These are phyloP conservation scores for Penicillium manginii DNA, from an alignment of 495 filamentous ascomycete genomes.

Conservation along the genomic window DNA sequence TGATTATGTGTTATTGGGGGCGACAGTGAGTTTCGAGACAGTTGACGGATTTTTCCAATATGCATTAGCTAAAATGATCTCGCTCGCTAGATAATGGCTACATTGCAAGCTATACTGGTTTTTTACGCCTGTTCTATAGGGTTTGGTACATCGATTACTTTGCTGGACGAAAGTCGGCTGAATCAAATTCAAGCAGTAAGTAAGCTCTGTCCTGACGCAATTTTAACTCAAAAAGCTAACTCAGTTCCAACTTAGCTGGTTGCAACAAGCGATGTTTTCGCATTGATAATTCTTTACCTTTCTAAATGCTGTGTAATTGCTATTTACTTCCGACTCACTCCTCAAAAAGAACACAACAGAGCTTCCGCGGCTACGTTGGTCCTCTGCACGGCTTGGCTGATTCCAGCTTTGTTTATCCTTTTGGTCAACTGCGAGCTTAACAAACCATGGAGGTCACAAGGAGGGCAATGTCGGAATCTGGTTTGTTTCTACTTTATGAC, in stretches of 20 bases:
- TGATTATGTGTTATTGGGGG: conserved; percentile 42
- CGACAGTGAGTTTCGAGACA: conserved; percentile 35
- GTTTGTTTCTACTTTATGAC: conserved; percentile 27
- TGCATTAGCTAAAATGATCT: not conserved
- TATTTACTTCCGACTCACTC: conserved; percentile 53
- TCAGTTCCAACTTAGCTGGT: conserved; percentile 32
- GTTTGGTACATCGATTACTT: conserved; percentile 45
- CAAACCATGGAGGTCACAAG: conserved; percentile 41
- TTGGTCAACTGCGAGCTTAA: conserved; percentile 44
- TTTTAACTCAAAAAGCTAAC: not conserved
- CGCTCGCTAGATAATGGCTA: conserved; percentile 30
- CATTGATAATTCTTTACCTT: conserved; percentile 46
- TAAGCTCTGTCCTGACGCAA: conserved; percentile 16
- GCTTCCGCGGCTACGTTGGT: conserved; percentile 38
- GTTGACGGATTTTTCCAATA: not conserved
- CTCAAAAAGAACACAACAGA: conserved; percentile 45
- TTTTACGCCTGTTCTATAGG: conserved; percentile 41
- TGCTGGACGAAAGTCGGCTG: conserved; percentile 34
- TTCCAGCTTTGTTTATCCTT: conserved; percentile 40
- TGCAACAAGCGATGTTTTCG: conserved; percentile 46
- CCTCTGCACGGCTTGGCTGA: conserved; percentile 39
- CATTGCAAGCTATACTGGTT: conserved; percentile 40
- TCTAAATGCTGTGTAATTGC: conserved; percentile 52
- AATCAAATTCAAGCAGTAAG: conserved; percentile 43
- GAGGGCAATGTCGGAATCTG: conserved; percentile 39